Evolutionary conservation across 164 flowering plant genomes (phyloP).

Genomic region (Santalum album): DNA sequence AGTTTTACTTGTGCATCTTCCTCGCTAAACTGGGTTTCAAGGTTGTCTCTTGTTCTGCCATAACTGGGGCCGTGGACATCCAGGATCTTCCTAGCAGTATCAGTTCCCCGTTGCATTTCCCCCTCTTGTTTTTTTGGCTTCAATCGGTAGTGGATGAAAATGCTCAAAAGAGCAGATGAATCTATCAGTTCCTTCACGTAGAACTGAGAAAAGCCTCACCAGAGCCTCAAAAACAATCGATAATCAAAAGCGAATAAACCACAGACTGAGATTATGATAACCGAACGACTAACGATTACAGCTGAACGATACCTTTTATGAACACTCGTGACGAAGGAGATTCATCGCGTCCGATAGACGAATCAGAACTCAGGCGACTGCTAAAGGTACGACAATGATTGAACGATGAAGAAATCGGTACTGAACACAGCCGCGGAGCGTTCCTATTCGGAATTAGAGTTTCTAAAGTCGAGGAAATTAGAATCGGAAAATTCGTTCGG

Average conservation of each 20-base stretch:
- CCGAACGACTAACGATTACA: neutral
- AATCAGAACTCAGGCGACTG: conserved; percentile 2
- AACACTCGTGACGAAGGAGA: conserved; percentile 14
- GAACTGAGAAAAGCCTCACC: too few relatives aligned
- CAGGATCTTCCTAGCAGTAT: too few relatives aligned
- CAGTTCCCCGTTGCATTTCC: too few relatives aligned
- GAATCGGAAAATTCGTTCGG: neutral
- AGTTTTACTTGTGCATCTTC: too few relatives aligned
- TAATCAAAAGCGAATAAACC: neutral
- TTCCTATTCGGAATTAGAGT: neutral
- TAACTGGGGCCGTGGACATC: too few relatives aligned
- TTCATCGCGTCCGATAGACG: conserved; percentile 1
- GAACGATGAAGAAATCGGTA: neutral
- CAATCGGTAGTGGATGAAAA: too few relatives aligned
- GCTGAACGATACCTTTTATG: conserved; percentile 9
- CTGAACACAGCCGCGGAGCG: neutral
- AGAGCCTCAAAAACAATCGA: too few relatives aligned
- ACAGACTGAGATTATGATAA: neutral
- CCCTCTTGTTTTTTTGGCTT: too few relatives aligned
- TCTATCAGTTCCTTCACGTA: neutral
- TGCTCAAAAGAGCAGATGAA: too few relatives aligned
- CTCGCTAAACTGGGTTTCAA: too few relatives aligned
- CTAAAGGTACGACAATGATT: neutral
- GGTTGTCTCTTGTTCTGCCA: too few relatives aligned
- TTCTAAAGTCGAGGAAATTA: neutral